Conservation (phyloP, 2,329 filamentous ascomycete species). For the Penicillium frequentans region DNA sequence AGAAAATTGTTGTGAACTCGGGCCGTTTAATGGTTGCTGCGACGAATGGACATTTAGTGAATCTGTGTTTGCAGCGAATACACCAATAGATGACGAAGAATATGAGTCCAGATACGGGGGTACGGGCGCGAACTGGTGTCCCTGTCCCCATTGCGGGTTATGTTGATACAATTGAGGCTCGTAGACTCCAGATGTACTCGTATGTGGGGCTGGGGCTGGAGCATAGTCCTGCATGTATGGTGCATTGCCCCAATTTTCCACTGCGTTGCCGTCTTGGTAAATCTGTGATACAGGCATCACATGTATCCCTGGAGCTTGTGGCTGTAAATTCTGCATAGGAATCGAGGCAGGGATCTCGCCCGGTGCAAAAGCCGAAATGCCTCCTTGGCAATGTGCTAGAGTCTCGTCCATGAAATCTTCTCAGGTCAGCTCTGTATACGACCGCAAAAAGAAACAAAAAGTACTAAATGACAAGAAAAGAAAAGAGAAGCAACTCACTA, state of each 20-base stretch:
- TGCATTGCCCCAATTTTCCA: neutral
- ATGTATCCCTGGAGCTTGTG: neutral
- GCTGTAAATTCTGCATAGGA: slow-evolving; percentile 1
- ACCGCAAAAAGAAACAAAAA: neutral
- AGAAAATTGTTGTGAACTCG: neutral
- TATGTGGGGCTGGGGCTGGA: neutral
- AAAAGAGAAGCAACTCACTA: slow-evolving; percentile 1
- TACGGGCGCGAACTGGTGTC: neutral
- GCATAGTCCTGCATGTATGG: neutral
- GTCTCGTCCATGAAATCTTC: slow-evolving; percentile 7
- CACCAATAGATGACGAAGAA: neutral
- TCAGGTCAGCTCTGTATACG: neutral
- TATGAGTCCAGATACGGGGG: slow-evolving; percentile 5
- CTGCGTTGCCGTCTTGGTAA: neutral
- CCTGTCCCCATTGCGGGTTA: slow-evolving; percentile 4
- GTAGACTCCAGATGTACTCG: neutral
- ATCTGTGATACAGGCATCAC: neutral
- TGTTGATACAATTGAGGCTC: slow-evolving; percentile 2
- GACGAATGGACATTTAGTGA: neutral
- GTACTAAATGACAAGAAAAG: neutral
- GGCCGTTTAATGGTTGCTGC: neutral
- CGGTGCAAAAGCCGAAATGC: neutral
- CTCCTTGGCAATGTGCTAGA: slow-evolving; percentile 1
- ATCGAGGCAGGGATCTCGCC: slow-evolving; percentile 7
- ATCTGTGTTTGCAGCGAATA: neutral